A percentile compares a stretch with the other conserved stretches of the same genome.
phyloP scores from a whole-genome alignment of 441 rosid genomes.

The Jatropha podagrica region DNA sequence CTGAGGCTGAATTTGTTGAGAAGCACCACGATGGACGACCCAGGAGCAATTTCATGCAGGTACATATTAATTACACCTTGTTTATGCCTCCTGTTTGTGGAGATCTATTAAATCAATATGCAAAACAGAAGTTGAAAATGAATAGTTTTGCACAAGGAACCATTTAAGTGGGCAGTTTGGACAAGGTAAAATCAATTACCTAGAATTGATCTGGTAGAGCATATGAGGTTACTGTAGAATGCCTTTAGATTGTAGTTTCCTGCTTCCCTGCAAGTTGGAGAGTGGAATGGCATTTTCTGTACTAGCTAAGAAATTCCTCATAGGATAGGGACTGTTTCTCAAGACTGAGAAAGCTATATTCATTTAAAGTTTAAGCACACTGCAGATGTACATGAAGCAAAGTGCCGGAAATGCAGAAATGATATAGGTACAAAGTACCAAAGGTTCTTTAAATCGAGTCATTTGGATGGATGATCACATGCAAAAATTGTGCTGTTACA shows the following conservation, averaged over 20 bases:
- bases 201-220: neutral
- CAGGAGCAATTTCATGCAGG: slow-evolving; percentile 55
- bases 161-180: neutral
- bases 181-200: neutral
- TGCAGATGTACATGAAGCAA: neutral
- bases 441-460: neutral
- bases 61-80: slow-evolving; percentile 18
- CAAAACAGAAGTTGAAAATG: neutral
- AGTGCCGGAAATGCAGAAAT: neutral
- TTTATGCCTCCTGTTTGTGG: neutral
- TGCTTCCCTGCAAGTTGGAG: neutral
- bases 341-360: neutral
- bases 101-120: neutral
- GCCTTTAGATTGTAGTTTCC: neutral
- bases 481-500: too few species aligned
- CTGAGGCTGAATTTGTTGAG: slow-evolving; percentile 26
- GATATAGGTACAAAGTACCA: neutral
- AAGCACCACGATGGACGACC: slow-evolving; percentile 26
- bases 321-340: neutral
- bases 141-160: neutral
- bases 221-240: neutral
- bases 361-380: neutral
- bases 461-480: too few species aligned
- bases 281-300: neutral
- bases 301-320: slow-evolving; percentile 2